Percentiles rank a stretch among this genome's conserved stretches.
phyloP scores from a whole-genome alignment of 2,329 filamentous ascomycete species.

The Alternaria arbusti region DNA sequence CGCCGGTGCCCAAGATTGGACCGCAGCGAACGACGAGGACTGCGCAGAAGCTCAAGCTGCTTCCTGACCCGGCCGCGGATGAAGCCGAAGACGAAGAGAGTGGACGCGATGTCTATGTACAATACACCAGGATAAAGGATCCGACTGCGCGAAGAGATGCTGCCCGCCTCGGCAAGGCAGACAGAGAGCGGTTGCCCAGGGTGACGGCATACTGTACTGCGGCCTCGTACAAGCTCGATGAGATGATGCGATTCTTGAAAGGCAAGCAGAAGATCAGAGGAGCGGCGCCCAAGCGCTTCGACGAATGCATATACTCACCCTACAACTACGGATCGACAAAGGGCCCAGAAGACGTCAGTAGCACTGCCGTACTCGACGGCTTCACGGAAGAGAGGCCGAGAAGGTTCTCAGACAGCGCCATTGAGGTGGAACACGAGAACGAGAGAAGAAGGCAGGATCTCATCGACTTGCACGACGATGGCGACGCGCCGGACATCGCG shows the following conservation, averaged over 20 bases:
- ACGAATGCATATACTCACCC: constrained; percentile 96
- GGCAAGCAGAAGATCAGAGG: constrained; percentile 78
- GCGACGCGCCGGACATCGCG: constrained; percentile 36
- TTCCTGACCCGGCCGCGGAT: constrained; percentile 86
- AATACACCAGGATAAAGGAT: constrained; percentile 97
- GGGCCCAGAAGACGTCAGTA: constrained; percentile 45
- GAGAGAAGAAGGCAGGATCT: constrained; percentile 66
- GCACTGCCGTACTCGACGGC: constrained; percentile 39
- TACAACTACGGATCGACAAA: constrained; percentile 73
- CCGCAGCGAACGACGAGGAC: constrained; percentile 95
- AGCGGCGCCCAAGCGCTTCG: constrained; percentile 87
- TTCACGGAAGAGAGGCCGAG: constrained; percentile 57
- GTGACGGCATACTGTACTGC: constrained; percentile 98
- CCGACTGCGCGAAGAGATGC: constrained; percentile 91
- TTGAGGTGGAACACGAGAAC: constrained; percentile 68
- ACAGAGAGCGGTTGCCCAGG: constrained; percentile 82
- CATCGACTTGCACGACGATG: constrained; percentile 63
- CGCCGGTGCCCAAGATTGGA: constrained; percentile 75
- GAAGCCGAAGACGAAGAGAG: constrained; percentile 84
- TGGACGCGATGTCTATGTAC: constrained; percentile 93
- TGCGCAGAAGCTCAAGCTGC: constrained; percentile 94
- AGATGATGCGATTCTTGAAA: constrained; percentile 88
- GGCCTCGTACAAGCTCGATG: constrained; percentile 88
- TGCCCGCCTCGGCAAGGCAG: constrained; percentile 89
- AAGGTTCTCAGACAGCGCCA: constrained; percentile 74